These are phyloP conservation scores for Aureobasidium namibiae DNA, from an alignment of 2,329 filamentous ascomycete species.

Conservation along the genomic window DNA sequence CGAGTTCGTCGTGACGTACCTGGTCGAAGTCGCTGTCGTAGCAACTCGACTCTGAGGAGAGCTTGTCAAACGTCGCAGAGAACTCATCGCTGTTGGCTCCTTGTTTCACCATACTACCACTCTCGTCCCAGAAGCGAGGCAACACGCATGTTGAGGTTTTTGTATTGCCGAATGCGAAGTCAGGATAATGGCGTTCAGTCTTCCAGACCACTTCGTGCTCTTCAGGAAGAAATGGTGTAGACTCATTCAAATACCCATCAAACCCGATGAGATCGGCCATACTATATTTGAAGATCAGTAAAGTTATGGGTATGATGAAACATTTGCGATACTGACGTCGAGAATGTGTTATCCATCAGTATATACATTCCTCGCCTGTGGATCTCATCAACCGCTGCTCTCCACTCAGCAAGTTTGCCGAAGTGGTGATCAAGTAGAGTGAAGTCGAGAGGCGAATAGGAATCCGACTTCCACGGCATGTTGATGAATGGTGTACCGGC, in stretches of 20 bases:
- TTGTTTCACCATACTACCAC: slow-evolving; percentile 28
- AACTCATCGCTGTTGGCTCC: slow-evolving; percentile 13
- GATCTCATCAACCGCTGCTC: slow-evolving; percentile 50
- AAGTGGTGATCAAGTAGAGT: slow-evolving; percentile 57
- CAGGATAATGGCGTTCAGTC: slow-evolving; percentile 44
- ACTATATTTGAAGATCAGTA: not conserved
- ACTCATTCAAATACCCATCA: slow-evolving; percentile 50
- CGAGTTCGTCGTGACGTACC: slow-evolving; percentile 21
- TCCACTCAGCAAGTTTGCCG: slow-evolving; percentile 51
- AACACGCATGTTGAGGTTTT: slow-evolving; percentile 45
- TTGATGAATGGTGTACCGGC: slow-evolving; percentile 59
- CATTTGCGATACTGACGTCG: slow-evolving; percentile 31
- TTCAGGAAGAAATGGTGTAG: slow-evolving; percentile 45
- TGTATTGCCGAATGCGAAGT: slow-evolving; percentile 48
- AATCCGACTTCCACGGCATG: slow-evolving; percentile 54
- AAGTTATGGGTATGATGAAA: too few relatives aligned
- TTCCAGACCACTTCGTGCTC: slow-evolving; percentile 56
- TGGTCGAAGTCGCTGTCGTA: slow-evolving; percentile 38
- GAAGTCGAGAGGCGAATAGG: slow-evolving; percentile 52
- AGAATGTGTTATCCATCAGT: slow-evolving; percentile 57
- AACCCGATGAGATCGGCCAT: slow-evolving; percentile 58
- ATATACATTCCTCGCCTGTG: slow-evolving; percentile 57
- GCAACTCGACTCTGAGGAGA: slow-evolving; percentile 27
- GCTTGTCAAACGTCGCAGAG: slow-evolving; percentile 37
- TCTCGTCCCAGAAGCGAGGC: slow-evolving; percentile 54